phyloP scores from a whole-genome alignment of 768 basidiomycete species.

The Russula abietina region DNA sequence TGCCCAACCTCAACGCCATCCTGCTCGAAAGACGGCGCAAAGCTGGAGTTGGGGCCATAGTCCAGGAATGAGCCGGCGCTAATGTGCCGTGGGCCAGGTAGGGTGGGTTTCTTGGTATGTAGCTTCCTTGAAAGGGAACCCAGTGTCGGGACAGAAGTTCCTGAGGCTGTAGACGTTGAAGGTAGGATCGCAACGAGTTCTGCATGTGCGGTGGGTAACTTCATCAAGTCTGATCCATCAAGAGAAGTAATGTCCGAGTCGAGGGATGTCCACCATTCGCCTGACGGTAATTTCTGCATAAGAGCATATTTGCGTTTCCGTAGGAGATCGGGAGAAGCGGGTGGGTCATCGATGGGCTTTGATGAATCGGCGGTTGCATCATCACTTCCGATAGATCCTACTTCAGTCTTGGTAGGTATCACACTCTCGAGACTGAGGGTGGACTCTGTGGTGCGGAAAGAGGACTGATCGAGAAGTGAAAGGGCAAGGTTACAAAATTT shows the following conservation, averaged over 20 bases:
- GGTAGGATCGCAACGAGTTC: slow-evolving; percentile 74
- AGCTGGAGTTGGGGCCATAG: slow-evolving; percentile 69
- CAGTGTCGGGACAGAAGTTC: slow-evolving; percentile 40
- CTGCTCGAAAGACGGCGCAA: slow-evolving; percentile 75
- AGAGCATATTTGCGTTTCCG: slow-evolving; percentile 60
- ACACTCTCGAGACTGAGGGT: slow-evolving; percentile 44
- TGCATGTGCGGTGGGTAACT: slow-evolving; percentile 57
- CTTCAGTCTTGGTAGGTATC: slow-evolving; percentile 30
- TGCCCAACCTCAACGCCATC: slow-evolving; percentile 68
- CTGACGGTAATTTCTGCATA: slow-evolving; percentile 69
- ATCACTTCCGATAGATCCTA: slow-evolving; percentile 14
- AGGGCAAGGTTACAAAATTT: slow-evolving; percentile 70
- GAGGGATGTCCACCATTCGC: slow-evolving; percentile 75
- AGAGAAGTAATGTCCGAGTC: slow-evolving; percentile 40
- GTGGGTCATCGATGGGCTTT: slow-evolving; percentile 30
- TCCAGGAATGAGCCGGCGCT: slow-evolving; percentile 68
- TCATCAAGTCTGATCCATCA: slow-evolving; percentile 40
- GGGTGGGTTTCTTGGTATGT: slow-evolving; percentile 37
- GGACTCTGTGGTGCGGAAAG: slow-evolving; percentile 42
- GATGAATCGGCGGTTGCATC: slow-evolving; percentile 30
- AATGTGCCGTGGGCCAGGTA: slow-evolving; percentile 48
- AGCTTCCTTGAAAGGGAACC: slow-evolving; percentile 48
- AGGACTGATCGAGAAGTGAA: slow-evolving; percentile 66
- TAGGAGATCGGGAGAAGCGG: slow-evolving; percentile 22
- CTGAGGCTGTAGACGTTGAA: slow-evolving; percentile 39